Percentiles rank a stretch among this genome's conserved stretches.
phyloP scores from a whole-genome alignment of 306 rosid genomes.

The Castanospermum australe region DNA sequence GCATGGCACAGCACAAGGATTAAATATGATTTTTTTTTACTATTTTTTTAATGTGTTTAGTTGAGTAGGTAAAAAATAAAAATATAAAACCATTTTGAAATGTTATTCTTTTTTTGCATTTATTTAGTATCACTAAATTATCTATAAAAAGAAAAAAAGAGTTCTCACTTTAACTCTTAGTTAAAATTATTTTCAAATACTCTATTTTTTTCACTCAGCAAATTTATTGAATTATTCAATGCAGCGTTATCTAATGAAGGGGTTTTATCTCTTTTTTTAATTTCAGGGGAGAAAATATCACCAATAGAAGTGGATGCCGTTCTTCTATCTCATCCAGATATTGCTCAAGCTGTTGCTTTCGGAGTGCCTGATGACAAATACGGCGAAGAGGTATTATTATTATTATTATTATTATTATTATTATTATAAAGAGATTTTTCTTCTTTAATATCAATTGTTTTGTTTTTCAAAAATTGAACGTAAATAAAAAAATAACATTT shows the following conservation, averaged over 20 bases:
- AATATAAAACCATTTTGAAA: not conserved
- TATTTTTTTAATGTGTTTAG: not conserved
- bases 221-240: not conserved
- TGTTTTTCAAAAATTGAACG: no score
- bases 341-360: slow-evolving; percentile 82
- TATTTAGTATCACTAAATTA: not conserved
- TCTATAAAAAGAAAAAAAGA: not conserved
- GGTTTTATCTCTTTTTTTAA: not conserved
- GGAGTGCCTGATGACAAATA: slow-evolving; percentile 89
- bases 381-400: slow-evolving; percentile 95
- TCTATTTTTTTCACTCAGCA: no score
- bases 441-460: no score
- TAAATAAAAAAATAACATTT: no score
- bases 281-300: slow-evolving; percentile 88
- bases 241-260: not conserved
- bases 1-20: not conserved
- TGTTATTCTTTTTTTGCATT: not conserved
- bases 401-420: no score
- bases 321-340: slow-evolving; percentile 62
- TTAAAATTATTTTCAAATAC: not conserved
- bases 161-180: not conserved
- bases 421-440: no score
- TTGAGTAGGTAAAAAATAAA: not conserved
- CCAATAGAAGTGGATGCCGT: slow-evolving; percentile 93
- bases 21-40: no score